A percentile compares a stretch with the other conserved stretches of the same genome.
These are phyloP conservation scores for Jatropha curcas DNA, from an alignment of 345 rosid genomes.

Conservation along the genomic window DNA sequence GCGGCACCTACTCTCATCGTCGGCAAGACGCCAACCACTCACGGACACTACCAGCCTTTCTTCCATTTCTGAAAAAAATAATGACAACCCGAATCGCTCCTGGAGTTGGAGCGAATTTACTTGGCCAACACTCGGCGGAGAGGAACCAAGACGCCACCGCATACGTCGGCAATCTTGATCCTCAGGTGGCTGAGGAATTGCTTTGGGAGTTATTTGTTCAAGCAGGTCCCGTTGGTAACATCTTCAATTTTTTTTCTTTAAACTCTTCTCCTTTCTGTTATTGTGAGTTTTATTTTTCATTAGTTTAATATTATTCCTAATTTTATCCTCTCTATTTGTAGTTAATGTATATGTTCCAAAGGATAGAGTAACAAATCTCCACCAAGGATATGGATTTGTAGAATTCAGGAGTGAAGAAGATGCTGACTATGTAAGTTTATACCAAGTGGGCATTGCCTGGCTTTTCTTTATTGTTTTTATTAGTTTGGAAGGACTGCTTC, in stretches of 20 bases:
- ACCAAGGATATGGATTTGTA: constrained; percentile 90
- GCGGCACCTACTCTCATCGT: no score
- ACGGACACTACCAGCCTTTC: no score
- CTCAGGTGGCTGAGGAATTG: constrained; percentile 89
- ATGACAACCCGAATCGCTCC: constrained; percentile 99
- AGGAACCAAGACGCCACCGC: constrained; percentile 98
- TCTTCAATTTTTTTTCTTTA: neutral
- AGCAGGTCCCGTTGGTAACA: constrained; percentile 94
- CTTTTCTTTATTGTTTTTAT: neutral
- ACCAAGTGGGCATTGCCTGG: neutral
- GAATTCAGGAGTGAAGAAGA: constrained; percentile 96
- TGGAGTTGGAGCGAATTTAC: constrained; percentile 94
- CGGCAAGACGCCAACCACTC: no score
- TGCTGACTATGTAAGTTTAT: constrained; percentile 80
- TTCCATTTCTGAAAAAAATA: neutral
- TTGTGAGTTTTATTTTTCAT: no score
- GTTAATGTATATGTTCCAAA: constrained; percentile 96
- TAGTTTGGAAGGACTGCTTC: neutral
- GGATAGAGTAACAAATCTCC: constrained; percentile 95
- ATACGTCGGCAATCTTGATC: constrained; percentile 84
- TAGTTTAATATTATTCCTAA: neutral
- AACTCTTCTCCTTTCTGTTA: no score
- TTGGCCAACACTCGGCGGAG: constrained; percentile 97
- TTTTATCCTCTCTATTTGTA: constrained; percentile 22
- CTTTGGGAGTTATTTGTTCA: constrained; percentile 97